Evolutionary conservation across 208 protist genomes (phyloP).

Genomic region (Crithidia bombi): DNA sequence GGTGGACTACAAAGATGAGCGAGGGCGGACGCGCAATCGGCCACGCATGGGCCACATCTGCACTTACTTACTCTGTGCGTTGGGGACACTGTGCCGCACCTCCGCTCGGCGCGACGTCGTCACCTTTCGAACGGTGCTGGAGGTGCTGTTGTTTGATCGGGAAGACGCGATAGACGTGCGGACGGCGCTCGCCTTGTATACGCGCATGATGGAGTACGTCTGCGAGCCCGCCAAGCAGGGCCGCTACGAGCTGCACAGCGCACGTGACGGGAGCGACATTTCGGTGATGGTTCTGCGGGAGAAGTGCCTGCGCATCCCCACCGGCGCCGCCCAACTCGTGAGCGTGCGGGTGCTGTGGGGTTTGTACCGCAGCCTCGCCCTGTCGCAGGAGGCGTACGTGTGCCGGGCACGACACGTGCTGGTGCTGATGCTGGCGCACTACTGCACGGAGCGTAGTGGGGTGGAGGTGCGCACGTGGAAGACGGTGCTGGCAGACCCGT

Average conservation of each 20-base stretch:
- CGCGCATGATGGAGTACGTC: slow-evolving; percentile 58
- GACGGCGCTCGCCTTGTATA: slow-evolving; percentile 59
- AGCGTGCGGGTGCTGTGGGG: slow-evolving; percentile 73
- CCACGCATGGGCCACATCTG: slow-evolving; percentile 53
- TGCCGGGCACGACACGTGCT: slow-evolving; percentile 71
- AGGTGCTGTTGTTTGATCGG: slow-evolving; percentile 60
- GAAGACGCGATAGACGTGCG: slow-evolving; percentile 29
- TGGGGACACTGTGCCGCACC: slow-evolving; percentile 56
- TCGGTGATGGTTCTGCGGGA: slow-evolving; percentile 48
- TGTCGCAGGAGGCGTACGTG: slow-evolving; percentile 46
- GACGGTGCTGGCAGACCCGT: slow-evolving; percentile 61
- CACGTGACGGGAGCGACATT: slow-evolving; percentile 29
- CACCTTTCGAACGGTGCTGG: slow-evolving; percentile 51
- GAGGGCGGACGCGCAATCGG: slow-evolving; percentile 37
- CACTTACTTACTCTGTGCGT: slow-evolving; percentile 54
- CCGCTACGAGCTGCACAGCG: slow-evolving; percentile 28
- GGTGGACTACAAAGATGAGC: slow-evolving; percentile 44
- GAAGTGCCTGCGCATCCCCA: slow-evolving; percentile 39
- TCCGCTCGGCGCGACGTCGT: slow-evolving; percentile 54
- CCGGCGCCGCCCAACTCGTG: slow-evolving; percentile 39
- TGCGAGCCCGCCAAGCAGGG: slow-evolving; percentile 43
- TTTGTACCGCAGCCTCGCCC: slow-evolving; percentile 59
- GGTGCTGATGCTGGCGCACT: slow-evolving; percentile 35
- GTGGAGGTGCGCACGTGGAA: slow-evolving; percentile 50
- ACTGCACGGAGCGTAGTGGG: slow-evolving; percentile 27